A percentile compares a stretch with the other conserved stretches of the same genome.
phyloP scores from a whole-genome alignment of 2,329 filamentous ascomycete genomes.

The Colletotrichum gigasporum region DNA sequence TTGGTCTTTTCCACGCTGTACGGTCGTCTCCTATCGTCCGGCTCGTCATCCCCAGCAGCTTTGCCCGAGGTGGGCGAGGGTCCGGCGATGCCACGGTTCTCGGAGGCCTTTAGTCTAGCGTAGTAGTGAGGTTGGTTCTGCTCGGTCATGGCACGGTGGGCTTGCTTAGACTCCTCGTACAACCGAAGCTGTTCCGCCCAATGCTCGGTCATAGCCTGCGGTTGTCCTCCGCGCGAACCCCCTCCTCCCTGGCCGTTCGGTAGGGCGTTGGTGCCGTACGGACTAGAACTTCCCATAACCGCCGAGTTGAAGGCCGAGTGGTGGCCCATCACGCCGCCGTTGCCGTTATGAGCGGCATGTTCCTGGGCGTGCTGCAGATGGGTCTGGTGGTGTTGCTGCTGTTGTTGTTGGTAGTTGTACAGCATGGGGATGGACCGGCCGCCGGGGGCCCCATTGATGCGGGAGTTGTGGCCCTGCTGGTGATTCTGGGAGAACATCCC shows the following conservation, averaged over 20 bases:
- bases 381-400: constrained; percentile 69
- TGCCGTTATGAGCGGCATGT: constrained; percentile 62
- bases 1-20: constrained; percentile 73
- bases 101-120: constrained; percentile 74
- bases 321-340: constrained; percentile 63
- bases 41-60: constrained; percentile 60
- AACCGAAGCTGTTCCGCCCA: constrained; percentile 90
- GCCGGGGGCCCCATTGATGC: constrained; percentile 76
- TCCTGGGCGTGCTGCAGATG: constrained; percentile 74
- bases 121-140: constrained; percentile 76
- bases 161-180: constrained; percentile 79
- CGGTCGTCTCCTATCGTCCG: constrained; percentile 66
- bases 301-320: constrained; percentile 71
- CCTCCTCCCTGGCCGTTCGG: constrained; percentile 65
- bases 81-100: constrained; percentile 73
- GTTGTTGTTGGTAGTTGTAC: constrained; percentile 74
- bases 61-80: constrained; percentile 60
- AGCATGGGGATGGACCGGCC: constrained; percentile 70
- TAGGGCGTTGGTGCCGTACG: constrained; percentile 63
- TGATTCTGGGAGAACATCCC: constrained; percentile 80
- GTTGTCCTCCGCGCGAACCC: constrained; percentile 58
- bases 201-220: constrained; percentile 69
- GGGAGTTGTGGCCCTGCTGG: constrained; percentile 78
- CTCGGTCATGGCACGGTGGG: constrained; percentile 75
- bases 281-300: constrained; percentile 71